These are phyloP conservation scores for Sapria himalayana DNA, from an alignment of 345 rosid species.

Conservation along the genomic window DNA sequence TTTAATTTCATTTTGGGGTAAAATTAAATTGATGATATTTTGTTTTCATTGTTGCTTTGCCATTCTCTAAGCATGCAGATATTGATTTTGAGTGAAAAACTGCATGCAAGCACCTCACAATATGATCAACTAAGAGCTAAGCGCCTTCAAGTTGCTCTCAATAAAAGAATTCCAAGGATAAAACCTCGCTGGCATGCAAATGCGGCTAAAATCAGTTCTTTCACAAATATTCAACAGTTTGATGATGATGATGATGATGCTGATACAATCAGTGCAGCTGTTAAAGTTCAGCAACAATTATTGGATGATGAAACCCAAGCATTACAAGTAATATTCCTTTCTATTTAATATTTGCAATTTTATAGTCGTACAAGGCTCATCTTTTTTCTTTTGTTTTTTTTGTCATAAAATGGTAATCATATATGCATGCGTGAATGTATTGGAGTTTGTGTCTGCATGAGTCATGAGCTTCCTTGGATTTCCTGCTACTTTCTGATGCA, in stretches of 20 bases:
- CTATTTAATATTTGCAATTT: constrained; percentile 4
- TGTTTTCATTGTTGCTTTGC: too few species aligned
- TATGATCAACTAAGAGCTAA: constrained; percentile 75
- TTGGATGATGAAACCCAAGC: constrained; percentile 84
- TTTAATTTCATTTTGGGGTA: background rate
- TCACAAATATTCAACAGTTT: too few species aligned
- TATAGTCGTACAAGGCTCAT: background rate
- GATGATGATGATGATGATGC: too few species aligned
- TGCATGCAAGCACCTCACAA: constrained; percentile 61
- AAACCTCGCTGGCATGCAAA: constrained; percentile 24
- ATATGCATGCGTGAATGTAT: too few species aligned
- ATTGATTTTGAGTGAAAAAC: constrained; percentile 72
- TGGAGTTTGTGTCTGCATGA: too few species aligned
- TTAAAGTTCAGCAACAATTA: constrained; percentile 41
- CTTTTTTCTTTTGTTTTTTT: constrained; percentile 2
- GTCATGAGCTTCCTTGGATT: constrained; percentile 3
- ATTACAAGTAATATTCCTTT: constrained; percentile 84
- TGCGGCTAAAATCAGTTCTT: too few species aligned
- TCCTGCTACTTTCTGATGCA: constrained; percentile 15
- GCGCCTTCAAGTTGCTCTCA: constrained; percentile 82
- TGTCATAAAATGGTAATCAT: too few species aligned
- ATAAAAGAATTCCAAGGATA: constrained; percentile 56
- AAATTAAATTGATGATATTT: constrained; percentile 3
- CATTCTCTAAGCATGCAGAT: constrained; percentile 24
- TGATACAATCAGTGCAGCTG: constrained; percentile 34